Evolutionary conservation across 108 stramenopile genomes (phyloP).

Genomic region (Stephanodiscus minutulus): DNA sequence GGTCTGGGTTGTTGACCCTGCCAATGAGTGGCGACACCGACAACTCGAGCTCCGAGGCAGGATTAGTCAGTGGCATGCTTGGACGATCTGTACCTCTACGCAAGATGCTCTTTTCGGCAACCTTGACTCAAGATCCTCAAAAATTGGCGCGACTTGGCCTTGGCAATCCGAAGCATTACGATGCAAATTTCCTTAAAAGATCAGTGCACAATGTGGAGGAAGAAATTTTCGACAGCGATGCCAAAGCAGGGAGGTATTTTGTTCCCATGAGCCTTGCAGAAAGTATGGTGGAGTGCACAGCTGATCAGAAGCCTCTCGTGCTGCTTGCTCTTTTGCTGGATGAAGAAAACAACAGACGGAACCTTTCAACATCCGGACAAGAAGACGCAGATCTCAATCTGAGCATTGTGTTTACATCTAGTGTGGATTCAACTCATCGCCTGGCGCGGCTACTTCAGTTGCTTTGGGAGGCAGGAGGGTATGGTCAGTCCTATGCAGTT

Average conservation of each 20-base stretch:
- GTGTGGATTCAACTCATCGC: conserved; percentile 93
- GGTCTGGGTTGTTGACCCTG: conserved; percentile 33
- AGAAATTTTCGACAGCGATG: conserved; percentile 26
- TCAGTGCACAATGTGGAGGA: conserved; percentile 16
- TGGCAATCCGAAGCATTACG: conserved; percentile 86
- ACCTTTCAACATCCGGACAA: neutral
- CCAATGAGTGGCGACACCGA: conserved; percentile 15
- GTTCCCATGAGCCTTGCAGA: conserved; percentile 54
- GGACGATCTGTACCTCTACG: conserved; percentile 40
- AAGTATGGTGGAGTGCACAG: conserved; percentile 52
- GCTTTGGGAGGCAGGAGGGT: conserved; percentile 63
- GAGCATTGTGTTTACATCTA: conserved; percentile 92
- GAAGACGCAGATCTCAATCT: conserved; percentile 30
- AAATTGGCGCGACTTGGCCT: conserved; percentile 89
- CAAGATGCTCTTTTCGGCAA: conserved; percentile 88
- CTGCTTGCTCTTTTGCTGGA: conserved; percentile 84
- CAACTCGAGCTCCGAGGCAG: conserved; percentile 9
- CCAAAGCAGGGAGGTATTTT: conserved; percentile 45
- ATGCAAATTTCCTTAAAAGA: conserved; percentile 69
- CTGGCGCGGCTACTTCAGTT: conserved; percentile 88
- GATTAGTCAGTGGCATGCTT: conserved; percentile 15
- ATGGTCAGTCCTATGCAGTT: conserved; percentile 46
- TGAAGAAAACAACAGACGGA: conserved; percentile 43
- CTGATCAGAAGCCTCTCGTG: conserved; percentile 84
- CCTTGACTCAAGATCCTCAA: conserved; percentile 93